Conservation (phyloP, 2,329 filamentous ascomycete species). For the Fusarium nygamai region DNA sequence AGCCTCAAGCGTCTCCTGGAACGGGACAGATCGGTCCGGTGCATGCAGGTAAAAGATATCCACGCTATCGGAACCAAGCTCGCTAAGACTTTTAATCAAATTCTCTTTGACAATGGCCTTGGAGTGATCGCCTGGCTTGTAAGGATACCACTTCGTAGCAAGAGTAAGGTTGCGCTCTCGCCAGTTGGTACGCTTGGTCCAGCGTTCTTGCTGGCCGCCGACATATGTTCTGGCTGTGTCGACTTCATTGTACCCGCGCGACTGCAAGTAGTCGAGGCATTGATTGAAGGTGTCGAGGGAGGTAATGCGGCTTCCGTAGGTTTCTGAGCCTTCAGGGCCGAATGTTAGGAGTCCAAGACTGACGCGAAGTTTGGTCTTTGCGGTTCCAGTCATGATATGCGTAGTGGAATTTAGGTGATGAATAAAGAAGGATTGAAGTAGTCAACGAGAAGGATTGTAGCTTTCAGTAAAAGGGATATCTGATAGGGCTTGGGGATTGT, state of each 20-base stretch:
- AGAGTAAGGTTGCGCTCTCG: constrained; percentile 74
- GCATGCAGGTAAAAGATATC: constrained; percentile 55
- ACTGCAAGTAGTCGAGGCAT: neutral
- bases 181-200: constrained; percentile 70
- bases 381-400: neutral
- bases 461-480: neutral
- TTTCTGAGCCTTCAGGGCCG: neutral
- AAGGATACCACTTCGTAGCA: constrained; percentile 66
- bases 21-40: constrained; percentile 67
- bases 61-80: neutral
- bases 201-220: constrained; percentile 71
- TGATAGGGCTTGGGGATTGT: fast-evolving
- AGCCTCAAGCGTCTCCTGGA: constrained; percentile 74
- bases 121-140: neutral
- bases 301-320: neutral
- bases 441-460: neutral
- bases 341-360: constrained; percentile 17
- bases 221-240: constrained; percentile 78
- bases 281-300: neutral
- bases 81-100: neutral
- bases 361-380: neutral
- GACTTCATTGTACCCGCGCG: constrained; percentile 65
- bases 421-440: neutral
- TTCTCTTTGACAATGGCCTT: neutral
- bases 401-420: too few relatives aligned